Evolutionary conservation across 1,284 basidiomycete genomes (phyloP).

Genomic region (Neolentinus lepideus): DNA sequence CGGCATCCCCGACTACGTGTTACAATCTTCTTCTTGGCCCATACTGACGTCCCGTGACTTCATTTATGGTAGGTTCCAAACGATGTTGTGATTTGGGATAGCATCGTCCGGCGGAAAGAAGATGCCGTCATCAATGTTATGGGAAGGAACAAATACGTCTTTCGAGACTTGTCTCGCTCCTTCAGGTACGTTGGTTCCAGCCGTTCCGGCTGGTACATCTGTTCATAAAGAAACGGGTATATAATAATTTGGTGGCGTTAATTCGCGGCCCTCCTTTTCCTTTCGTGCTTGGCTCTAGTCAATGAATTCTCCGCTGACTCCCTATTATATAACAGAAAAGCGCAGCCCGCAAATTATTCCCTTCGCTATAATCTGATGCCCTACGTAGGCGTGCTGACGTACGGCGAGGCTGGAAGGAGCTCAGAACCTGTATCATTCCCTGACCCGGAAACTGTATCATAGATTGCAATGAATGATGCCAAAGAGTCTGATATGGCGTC

Average conservation of each 20-base stretch:
- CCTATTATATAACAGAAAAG: constrained; percentile 37
- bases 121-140: constrained; percentile 64
- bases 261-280: background rate
- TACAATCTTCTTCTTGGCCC: background rate
- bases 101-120: constrained; percentile 73
- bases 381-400: constrained; percentile 73
- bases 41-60: constrained; percentile 8
- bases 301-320: background rate
- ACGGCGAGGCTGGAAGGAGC: constrained; percentile 68
- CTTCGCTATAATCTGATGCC: constrained; percentile 92
- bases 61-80: constrained; percentile 54
- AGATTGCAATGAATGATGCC: background rate
- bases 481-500: background rate
- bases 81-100: constrained; percentile 87
- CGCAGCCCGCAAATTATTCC: constrained; percentile 59
- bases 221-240: too few relatives aligned
- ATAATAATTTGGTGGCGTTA: background rate
- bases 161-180: constrained; percentile 68
- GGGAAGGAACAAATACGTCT: constrained; percentile 78
- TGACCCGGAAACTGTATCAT: background rate
- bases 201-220: background rate
- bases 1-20: background rate
- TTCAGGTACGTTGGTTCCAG: constrained; percentile 67
- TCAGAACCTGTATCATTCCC: constrained; percentile 44
- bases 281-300: background rate